Conservation (phyloP, 1,284 basidiomycete genomes). For the Austroboletus rostrupii region DNA sequence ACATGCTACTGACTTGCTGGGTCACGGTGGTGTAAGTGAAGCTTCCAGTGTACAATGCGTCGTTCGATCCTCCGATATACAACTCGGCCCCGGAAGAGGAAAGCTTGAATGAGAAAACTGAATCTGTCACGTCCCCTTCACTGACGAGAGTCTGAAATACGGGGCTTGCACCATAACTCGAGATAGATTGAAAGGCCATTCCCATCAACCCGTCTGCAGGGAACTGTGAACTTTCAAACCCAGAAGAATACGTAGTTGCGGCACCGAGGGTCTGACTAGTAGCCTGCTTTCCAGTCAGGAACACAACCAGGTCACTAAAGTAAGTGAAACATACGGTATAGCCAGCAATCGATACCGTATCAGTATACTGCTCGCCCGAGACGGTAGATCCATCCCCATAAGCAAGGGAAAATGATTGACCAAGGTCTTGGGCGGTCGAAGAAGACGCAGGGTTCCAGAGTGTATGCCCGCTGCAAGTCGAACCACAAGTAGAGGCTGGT, state of each 20-base stretch:
- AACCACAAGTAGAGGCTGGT: constrained; percentile 18
- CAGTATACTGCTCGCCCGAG: constrained; percentile 47
- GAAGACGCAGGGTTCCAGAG: constrained; percentile 34
- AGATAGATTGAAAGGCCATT: constrained; percentile 29
- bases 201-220: constrained; percentile 33
- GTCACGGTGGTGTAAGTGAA: constrained; percentile 28
- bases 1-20: constrained; percentile 16
- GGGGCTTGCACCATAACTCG: constrained; percentile 15
- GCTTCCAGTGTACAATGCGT: constrained; percentile 11
- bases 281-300: constrained; percentile 15
- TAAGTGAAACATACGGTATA: constrained; percentile 17
- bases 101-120: constrained; percentile 40
- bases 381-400: constrained; percentile 58
- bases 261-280: constrained; percentile 30
- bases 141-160: constrained; percentile 23
- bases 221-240: constrained; percentile 18
- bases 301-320: background rate
- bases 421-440: constrained; percentile 32
- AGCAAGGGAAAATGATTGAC: constrained; percentile 38
- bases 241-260: constrained; percentile 24
- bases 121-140: constrained; percentile 16
- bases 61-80: constrained; percentile 35
- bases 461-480: constrained; percentile 31
- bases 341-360: constrained; percentile 39
- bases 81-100: constrained; percentile 27